Percentiles rank a stretch among this genome's conserved stretches.
These are phyloP conservation scores for Dryas integrifolia DNA, from an alignment of 331 rosid genomes.

Conservation along the genomic window DNA sequence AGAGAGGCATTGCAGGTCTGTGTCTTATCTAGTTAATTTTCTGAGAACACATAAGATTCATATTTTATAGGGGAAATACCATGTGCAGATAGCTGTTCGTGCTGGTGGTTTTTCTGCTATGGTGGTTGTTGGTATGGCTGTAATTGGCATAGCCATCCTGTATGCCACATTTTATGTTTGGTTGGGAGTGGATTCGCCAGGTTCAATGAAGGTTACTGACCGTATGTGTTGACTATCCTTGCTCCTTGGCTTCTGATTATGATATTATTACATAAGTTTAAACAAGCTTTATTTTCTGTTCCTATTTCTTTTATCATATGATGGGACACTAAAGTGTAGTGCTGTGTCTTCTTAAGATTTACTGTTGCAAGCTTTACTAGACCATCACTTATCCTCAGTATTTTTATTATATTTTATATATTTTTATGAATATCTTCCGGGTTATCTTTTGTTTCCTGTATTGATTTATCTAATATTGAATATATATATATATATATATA, in stretches of 20 bases:
- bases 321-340: neutral
- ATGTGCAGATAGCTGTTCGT: slow-evolving; percentile 90
- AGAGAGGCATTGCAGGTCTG: slow-evolving; percentile 98
- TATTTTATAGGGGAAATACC: slow-evolving; percentile 31
- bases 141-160: slow-evolving; percentile 82
- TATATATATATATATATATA: too few species aligned
- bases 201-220: slow-evolving; percentile 93
- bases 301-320: neutral
- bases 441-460: neutral
- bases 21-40: slow-evolving; percentile 26
- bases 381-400: neutral
- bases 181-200: slow-evolving; percentile 89
- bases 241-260: slow-evolving; percentile 19
- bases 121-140: slow-evolving; percentile 99
- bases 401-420: neutral
- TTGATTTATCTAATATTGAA: neutral
- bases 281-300: neutral
- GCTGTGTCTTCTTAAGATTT: neutral
- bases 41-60: slow-evolving; percentile 24
- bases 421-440: neutral
- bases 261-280: neutral
- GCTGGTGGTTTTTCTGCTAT: slow-evolving; percentile 99
- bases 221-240: slow-evolving; percentile 64
- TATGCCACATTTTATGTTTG: slow-evolving; percentile 92
- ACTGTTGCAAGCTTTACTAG: neutral